Base-by-base conservation (phyloP, 371 early-diverging fungal genomes). In the Polyrhizophydium stewartii region DNA sequence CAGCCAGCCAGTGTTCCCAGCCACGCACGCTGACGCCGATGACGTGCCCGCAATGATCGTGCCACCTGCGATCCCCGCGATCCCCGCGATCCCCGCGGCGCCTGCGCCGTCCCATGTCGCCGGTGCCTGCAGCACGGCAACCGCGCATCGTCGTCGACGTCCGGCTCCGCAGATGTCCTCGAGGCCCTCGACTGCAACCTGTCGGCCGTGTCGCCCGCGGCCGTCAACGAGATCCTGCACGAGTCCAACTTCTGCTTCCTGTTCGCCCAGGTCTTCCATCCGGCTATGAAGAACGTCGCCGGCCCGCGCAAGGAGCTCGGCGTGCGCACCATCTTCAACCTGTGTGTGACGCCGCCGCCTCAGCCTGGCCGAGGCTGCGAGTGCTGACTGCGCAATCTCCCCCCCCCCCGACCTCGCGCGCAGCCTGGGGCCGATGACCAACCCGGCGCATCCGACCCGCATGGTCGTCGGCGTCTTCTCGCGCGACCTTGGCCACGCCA, bases 101-200 rank as follows among this genome's bases (percentile, higher is more conserved):
- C n/a, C n/a, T n/a, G n/a, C n/a, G 35, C 35, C 7, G 35, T 35
- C 7, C 13, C 35, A 10, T 28, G 32, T 49, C 58, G 55, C 49
- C 3, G 3, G 49, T 47, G 49, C 49, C 28, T 3, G 35, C 65
- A 92, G 92, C 96, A 94, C 75, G 98, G 97, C 30, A 96, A 92
- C 77, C 79, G 93, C 46, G 89, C 95, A 5, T 87, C 97, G n/a
- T 92, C 96, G 7, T 96, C 96, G 1, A 80, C 83, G 59, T 93
- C 91, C 60, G 98, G 98, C 2, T 94, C 95, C 1, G 96, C 97
- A 0, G 96, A 97, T 68, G 78, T 96, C 25, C 82, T 96, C 67
- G 95, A 95, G 75, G 83, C 87, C 38, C 71, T 91, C 53, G 92
- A 90, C 10, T 92, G 91, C 69, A 73, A 78, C 49, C 81, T 97